phyloP scores from a whole-genome alignment of 1,284 basidiomycete species.

The Cryptococcus wingfieldii region DNA sequence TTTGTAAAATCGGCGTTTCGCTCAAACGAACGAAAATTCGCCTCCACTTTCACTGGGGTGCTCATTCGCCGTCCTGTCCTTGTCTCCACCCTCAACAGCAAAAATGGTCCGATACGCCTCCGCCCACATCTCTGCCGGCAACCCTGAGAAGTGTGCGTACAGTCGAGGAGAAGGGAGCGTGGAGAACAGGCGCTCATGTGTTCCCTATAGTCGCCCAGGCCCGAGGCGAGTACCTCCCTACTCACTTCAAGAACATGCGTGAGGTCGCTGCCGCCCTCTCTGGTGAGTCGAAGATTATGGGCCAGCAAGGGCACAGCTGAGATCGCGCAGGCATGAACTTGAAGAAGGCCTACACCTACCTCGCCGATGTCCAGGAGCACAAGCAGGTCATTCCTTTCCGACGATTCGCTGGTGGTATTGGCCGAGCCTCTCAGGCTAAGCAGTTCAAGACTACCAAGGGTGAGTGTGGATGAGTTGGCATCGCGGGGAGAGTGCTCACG shows the following conservation, averaged over 20 bases:
- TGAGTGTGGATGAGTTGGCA: slow-evolving; percentile 47
- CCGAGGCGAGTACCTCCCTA: slow-evolving; percentile 94
- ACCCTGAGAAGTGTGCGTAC: slow-evolving; percentile 85
- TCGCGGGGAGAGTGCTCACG: background rate
- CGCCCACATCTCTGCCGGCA: slow-evolving; percentile 68
- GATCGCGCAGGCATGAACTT: slow-evolving; percentile 74
- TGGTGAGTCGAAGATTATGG: slow-evolving; percentile 54
- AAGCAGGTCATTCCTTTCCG: slow-evolving; percentile 97
- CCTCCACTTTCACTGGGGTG: too few species aligned
- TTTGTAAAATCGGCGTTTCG: background rate
- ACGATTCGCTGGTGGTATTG: slow-evolving; percentile 93
- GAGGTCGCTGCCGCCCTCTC: slow-evolving; percentile 84
- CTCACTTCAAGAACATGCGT: slow-evolving; percentile 99
- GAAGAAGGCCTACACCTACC: slow-evolving; percentile 93
- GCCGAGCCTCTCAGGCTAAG: slow-evolving; percentile 95
- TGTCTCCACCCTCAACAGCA: background rate
- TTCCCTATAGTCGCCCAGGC: slow-evolving; percentile 69
- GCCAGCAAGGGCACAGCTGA: slow-evolving; percentile 2
- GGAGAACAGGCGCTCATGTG: slow-evolving; percentile 5
- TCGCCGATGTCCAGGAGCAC: slow-evolving; percentile 91
- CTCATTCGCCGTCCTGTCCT: too few species aligned
- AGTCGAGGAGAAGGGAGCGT: background rate
- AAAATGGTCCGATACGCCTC: slow-evolving; percentile 80
- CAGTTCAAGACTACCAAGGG: slow-evolving; percentile 96
- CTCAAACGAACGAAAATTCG: background rate